Evolutionary conservation across 768 basidiomycete species (phyloP).

Genomic region (Auriscalpium orientale): DNA sequence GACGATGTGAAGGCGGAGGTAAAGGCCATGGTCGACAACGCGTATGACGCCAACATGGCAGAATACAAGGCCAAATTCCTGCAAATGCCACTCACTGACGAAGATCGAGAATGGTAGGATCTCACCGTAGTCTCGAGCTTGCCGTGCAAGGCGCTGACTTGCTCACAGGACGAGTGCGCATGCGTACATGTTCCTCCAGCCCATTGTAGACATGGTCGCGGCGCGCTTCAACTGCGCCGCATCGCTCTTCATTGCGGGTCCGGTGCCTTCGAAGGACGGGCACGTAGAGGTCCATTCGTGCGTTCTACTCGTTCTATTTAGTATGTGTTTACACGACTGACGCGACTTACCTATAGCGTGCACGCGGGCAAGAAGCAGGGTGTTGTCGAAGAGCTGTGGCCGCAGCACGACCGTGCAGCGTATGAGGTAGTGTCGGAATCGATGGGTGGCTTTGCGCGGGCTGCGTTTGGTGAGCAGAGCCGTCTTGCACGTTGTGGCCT

Average conservation of each 20-base stretch:
- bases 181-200: not conserved
- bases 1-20: not conserved
- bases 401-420: not conserved
- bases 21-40: not conserved
- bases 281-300: not conserved
- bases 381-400: not conserved
- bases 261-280: not conserved
- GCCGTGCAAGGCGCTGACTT: not conserved
- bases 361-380: not conserved
- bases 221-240: not conserved
- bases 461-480: not conserved
- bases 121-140: not conserved
- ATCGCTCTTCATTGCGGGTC: not conserved
- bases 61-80: not conserved
- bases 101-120: not conserved
- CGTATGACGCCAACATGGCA: not conserved
- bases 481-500: no score
- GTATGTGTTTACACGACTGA: not conserved
- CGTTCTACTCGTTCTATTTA: not conserved
- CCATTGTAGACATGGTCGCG: not conserved
- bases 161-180: not conserved
- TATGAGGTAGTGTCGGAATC: not conserved
- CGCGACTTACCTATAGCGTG: not conserved
- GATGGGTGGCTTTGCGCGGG: not conserved
- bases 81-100: not conserved